A percentile compares a stretch with the other conserved stretches of the same genome.
Conservation (phyloP, 352 stramenopile genomes). For the Thalassiosira mediterranea region DNA sequence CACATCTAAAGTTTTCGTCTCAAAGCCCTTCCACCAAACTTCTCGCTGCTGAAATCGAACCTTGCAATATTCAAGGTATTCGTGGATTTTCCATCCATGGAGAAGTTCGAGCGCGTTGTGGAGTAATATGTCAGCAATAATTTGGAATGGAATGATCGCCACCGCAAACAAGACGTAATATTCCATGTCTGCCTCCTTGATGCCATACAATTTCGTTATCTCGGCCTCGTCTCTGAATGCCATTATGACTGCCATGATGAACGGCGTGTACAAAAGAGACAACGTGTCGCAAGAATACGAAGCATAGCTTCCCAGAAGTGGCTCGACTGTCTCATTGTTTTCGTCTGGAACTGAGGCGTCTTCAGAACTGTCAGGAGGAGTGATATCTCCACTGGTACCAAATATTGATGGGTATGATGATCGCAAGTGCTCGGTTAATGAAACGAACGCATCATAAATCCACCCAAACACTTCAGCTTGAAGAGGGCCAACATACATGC, state of each 20-base stretch:
- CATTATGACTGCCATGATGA: constrained; percentile 95
- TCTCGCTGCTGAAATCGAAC: constrained; percentile 96
- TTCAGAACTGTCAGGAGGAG: constrained; percentile 13
- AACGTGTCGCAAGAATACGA: constrained; percentile 92
- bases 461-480: constrained; percentile 84
- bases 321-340: constrained; percentile 90
- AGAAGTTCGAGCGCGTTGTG: constrained; percentile 95
- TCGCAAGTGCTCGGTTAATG: constrained; percentile 2
- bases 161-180: constrained; percentile 96
- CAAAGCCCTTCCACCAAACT: constrained; percentile 95
- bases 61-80: constrained; percentile 95
- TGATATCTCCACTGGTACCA: constrained; percentile 13
- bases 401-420: constrained; percentile 15
- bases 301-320: constrained; percentile 93
- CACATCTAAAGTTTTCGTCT: constrained; percentile 92
- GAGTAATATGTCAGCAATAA: constrained; percentile 93
- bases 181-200: constrained; percentile 97
- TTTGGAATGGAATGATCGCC: constrained; percentile 94
- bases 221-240: constrained; percentile 92
- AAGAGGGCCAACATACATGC: constrained; percentile 90
- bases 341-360: constrained; percentile 31
- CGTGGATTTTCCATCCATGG: constrained; percentile 97
- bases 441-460: constrained; percentile 18
- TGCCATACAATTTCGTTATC: constrained; percentile 94
- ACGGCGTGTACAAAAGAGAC: constrained; percentile 91